A percentile compares a stretch with the other conserved stretches of the same genome.
These are phyloP conservation scores for Suhomyces chickasaworum DNA, from an alignment of 1,139 yeast species.

Conservation along the genomic window DNA sequence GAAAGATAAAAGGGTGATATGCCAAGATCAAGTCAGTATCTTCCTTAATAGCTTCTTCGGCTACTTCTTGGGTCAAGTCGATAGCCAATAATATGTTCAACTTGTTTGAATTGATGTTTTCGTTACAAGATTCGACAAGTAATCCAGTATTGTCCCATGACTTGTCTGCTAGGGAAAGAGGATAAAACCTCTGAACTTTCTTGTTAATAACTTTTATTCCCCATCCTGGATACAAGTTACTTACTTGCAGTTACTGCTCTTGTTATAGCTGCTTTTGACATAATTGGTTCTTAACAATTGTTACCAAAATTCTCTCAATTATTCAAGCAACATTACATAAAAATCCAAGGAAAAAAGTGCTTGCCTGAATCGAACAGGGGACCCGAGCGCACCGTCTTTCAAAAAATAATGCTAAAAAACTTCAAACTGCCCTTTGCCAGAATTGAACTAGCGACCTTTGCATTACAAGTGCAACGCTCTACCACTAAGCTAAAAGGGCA, in stretches of 20 bases:
- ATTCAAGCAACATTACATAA: not conserved
- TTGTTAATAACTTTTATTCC: conserved; percentile 11
- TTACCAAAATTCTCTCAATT: too few relatives aligned
- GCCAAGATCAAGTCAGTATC: conserved; percentile 67
- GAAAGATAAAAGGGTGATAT: conserved; percentile 93
- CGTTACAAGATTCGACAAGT: conserved; percentile 63
- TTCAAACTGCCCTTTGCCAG: conserved; percentile 75
- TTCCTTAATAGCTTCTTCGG: conserved; percentile 72
- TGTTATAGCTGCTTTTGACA: conserved; percentile 45
- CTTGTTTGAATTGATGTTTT: conserved; percentile 20
- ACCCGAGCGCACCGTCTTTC: too few relatives aligned
- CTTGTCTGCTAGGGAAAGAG: conserved; percentile 73
- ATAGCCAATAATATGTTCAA: conserved; percentile 68
- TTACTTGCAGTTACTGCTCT: conserved; percentile 50
- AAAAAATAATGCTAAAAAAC: too few relatives aligned
- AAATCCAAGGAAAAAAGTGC: conserved; percentile 6
- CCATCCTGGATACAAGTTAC: conserved; percentile 6
- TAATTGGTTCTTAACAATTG: not conserved
- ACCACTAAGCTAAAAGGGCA: conserved; percentile 91
- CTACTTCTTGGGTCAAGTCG: conserved; percentile 83
- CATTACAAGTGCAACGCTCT: conserved; percentile 96
- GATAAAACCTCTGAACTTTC: conserved; percentile 67
- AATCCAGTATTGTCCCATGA: conserved; percentile 96
- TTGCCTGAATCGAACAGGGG: conserved; percentile 19
- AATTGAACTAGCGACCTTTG: conserved; percentile 95